Conservation (phyloP, 257 asterid genomes). For the Primulina huaijiensis region DNA sequence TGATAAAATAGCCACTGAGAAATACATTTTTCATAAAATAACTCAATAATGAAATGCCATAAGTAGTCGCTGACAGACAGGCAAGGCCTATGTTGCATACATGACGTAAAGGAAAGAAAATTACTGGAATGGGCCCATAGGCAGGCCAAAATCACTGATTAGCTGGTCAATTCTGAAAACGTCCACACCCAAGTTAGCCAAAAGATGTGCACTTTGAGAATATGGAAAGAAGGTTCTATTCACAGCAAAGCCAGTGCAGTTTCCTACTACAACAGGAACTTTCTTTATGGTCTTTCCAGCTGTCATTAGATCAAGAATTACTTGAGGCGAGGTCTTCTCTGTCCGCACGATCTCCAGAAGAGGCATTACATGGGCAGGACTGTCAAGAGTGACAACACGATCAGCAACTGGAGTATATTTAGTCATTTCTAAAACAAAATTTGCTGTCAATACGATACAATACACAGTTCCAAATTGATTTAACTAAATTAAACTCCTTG, state of each 20-base stretch:
- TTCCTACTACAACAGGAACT: constrained; percentile 93
- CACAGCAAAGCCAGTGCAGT: constrained; percentile 98
- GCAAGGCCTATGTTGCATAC: constrained; percentile 11
- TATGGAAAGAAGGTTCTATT: constrained; percentile 94
- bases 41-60: constrained; percentile 3
- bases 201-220: constrained; percentile 67
- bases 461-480: constrained; percentile 13
- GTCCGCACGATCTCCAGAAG: constrained; percentile 92
- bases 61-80: constrained; percentile 10
- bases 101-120: constrained; percentile 33
- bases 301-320: constrained; percentile 79
- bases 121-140: constrained; percentile 99
- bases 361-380: constrained; percentile 99
- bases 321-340: constrained; percentile 87
- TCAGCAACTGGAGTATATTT: constrained; percentile 26
- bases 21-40: constrained; percentile 9
- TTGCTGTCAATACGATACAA: constrained; percentile 19
- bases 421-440: constrained; percentile 12
- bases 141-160: constrained; percentile 78
- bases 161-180: constrained; percentile 84
- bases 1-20: not conserved
- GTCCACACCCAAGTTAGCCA: constrained; percentile 89
- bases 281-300: constrained; percentile 90
- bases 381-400: constrained; percentile 38
- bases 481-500: constrained; percentile 6